Percentiles rank a stretch among this genome's conserved stretches.
Evolutionary conservation across 768 basidiomycete genomes (phyloP).

Genomic region (Trametes cubensis): DNA sequence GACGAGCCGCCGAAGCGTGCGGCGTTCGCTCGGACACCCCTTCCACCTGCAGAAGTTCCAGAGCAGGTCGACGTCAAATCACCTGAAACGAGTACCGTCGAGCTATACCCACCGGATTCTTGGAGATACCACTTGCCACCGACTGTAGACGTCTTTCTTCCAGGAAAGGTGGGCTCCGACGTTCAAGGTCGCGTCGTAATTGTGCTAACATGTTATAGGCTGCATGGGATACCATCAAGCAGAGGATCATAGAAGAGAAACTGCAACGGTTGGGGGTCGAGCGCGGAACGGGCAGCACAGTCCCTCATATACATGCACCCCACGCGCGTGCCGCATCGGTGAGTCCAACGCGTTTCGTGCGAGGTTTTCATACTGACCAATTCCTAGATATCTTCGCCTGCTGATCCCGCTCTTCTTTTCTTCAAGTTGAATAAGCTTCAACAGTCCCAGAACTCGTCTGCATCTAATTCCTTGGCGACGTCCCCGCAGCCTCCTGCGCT

Average conservation of each 20-base stretch:
- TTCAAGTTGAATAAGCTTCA: slow-evolving; percentile 87
- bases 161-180: slow-evolving; percentile 62
- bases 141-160: slow-evolving; percentile 79
- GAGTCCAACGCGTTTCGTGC: slow-evolving; percentile 36
- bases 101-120: slow-evolving; percentile 65
- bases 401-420: slow-evolving; percentile 78
- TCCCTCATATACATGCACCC: slow-evolving; percentile 68
- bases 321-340: slow-evolving; percentile 87
- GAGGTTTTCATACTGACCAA: slow-evolving; percentile 18
- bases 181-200: slow-evolving; percentile 1
- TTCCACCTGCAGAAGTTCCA: slow-evolving; percentile 43
- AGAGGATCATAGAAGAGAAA: slow-evolving; percentile 77
- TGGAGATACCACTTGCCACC: slow-evolving; percentile 61
- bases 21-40: slow-evolving; percentile 64
- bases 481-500: slow-evolving; percentile 69
- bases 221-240: slow-evolving; percentile 75
- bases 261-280: slow-evolving; percentile 81
- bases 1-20: slow-evolving; percentile 45
- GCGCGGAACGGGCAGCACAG: slow-evolving; percentile 51
- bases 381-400: slow-evolving; percentile 83
- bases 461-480: slow-evolving; percentile 55
- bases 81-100: slow-evolving; percentile 48
- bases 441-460: slow-evolving; percentile 60
- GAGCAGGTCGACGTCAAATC: slow-evolving; percentile 30
- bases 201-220: slow-evolving; percentile 42